Percentiles rank a stretch among this genome's conserved stretches.
Conservation (phyloP, 1,284 basidiomycete genomes). For the Trametes hirsuta region DNA sequence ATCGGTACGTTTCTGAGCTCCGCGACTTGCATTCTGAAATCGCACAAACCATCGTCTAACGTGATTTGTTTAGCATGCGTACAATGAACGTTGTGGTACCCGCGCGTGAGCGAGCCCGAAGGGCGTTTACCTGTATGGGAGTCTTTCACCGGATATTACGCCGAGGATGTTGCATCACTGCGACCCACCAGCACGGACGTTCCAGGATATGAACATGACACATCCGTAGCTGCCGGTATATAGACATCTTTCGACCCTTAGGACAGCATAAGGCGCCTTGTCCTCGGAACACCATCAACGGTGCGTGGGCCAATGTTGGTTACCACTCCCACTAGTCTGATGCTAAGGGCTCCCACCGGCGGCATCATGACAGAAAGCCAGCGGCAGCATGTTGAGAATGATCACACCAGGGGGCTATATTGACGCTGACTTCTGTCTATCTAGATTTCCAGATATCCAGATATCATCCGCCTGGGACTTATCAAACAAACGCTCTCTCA, state of each 20-base stretch:
- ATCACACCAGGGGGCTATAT: constrained; percentile 15
- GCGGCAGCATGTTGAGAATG: constrained; percentile 12
- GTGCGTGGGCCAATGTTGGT: constrained; percentile 3
- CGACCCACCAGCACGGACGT: too few relatives aligned
- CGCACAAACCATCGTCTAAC: background rate
- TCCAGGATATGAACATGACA: too few relatives aligned
- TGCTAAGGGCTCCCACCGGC: constrained; percentile 22
- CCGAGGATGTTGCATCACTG: too few relatives aligned
- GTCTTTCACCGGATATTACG: too few relatives aligned
- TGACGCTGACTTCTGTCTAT: constrained; percentile 16
- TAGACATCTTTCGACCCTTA: too few relatives aligned
- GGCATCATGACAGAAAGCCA: constrained; percentile 16
- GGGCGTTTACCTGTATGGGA: too few relatives aligned
- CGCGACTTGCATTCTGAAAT: background rate
- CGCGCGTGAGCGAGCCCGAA: too few relatives aligned
- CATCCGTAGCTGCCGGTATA: too few relatives aligned
- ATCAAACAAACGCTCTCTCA: constrained; percentile 12
- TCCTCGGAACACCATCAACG: background rate
- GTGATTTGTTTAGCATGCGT: background rate
- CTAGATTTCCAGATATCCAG: constrained; percentile 19
- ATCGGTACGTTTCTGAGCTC: background rate
- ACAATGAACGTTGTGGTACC: too few relatives aligned
- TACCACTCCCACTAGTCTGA: constrained; percentile 19
- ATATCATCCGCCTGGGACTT: constrained; percentile 13
- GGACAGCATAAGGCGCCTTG: too few relatives aligned